phyloP scores from a whole-genome alignment of 768 basidiomycete species.

The Russula emetica region DNA sequence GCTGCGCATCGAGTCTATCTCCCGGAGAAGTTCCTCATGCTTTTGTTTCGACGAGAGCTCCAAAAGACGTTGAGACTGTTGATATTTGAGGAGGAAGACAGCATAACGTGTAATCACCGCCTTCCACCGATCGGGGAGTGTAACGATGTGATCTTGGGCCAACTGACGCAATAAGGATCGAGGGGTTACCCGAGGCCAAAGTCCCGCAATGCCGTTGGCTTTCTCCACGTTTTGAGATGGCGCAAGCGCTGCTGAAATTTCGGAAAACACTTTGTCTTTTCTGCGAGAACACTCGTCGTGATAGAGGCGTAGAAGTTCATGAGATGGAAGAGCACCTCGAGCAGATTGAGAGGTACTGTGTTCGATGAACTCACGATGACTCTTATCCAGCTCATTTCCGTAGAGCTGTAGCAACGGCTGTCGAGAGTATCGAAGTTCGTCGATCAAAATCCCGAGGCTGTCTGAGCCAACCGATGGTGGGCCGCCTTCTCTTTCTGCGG shows the following conservation, averaged over 20 bases:
- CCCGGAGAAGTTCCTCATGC: conserved; percentile 9
- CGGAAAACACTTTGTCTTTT: not conserved
- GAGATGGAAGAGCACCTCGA: not conserved
- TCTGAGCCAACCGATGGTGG: not conserved
- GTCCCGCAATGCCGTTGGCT: not conserved
- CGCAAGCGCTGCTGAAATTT: not conserved
- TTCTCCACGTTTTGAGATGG: conserved; percentile 5
- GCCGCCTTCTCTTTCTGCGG: not conserved
- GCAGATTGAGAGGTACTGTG: not conserved
- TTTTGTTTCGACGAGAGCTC: conserved; percentile 6
- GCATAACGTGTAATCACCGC: not conserved
- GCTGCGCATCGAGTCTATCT: not conserved
- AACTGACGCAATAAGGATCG: conserved; percentile 24
- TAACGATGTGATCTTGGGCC: conserved; percentile 26
- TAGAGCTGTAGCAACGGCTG: conserved; percentile 1
- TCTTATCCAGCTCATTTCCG: conserved; percentile 11
- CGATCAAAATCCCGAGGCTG: conserved; percentile 1
- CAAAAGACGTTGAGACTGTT: conserved; percentile 15
- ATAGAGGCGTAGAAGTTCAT: not conserved
- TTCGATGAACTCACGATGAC: not conserved
- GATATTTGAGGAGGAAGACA: not conserved
- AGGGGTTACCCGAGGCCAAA: conserved; percentile 19
- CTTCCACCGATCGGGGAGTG: conserved; percentile 10
- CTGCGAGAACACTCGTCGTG: not conserved
- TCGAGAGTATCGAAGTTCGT: not conserved